phyloP scores from a whole-genome alignment of 257 asterid genomes.

The Craterostigma plantagineum region DNA sequence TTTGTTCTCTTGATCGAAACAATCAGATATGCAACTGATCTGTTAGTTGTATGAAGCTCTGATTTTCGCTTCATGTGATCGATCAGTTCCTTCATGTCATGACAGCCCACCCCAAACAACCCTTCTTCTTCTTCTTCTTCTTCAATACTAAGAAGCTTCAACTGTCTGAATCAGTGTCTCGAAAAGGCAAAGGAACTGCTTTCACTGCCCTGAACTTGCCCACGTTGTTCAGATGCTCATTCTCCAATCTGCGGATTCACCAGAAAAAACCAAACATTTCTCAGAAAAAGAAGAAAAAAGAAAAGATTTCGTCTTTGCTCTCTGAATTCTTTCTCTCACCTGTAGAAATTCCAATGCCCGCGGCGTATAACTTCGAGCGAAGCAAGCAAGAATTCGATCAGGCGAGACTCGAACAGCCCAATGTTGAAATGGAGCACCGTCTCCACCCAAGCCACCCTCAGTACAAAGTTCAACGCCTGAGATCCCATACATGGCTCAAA shows the following conservation, averaged over 20 bases:
- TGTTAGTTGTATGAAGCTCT: too few relatives aligned
- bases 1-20: too few relatives aligned
- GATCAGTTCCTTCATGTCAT: too few relatives aligned
- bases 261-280: neutral
- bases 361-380: slow-evolving; percentile 88
- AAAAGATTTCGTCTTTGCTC: neutral
- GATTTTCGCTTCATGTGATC: too few relatives aligned
- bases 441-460: slow-evolving; percentile 90
- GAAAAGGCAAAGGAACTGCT: slow-evolving; percentile 79
- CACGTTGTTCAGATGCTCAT: slow-evolving; percentile 82
- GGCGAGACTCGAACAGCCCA: slow-evolving; percentile 38
- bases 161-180: slow-evolving; percentile 53
- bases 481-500: neutral
- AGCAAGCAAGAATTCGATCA: slow-evolving; percentile 65
- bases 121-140: too few relatives aligned
- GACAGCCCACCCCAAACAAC: too few relatives aligned
- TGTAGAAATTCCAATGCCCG: slow-evolving; percentile 94
- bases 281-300: neutral
- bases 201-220: slow-evolving; percentile 88
- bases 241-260: slow-evolving; percentile 51
- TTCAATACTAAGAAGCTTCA: too few relatives aligned
- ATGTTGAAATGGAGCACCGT: slow-evolving; percentile 43
- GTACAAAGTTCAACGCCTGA: slow-evolving; percentile 53
- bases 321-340: slow-evolving; percentile 18
- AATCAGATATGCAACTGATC: too few relatives aligned